Conservation (phyloP, 2,329 filamentous ascomycete genomes). For the Hypoxylon rubiginosum region DNA sequence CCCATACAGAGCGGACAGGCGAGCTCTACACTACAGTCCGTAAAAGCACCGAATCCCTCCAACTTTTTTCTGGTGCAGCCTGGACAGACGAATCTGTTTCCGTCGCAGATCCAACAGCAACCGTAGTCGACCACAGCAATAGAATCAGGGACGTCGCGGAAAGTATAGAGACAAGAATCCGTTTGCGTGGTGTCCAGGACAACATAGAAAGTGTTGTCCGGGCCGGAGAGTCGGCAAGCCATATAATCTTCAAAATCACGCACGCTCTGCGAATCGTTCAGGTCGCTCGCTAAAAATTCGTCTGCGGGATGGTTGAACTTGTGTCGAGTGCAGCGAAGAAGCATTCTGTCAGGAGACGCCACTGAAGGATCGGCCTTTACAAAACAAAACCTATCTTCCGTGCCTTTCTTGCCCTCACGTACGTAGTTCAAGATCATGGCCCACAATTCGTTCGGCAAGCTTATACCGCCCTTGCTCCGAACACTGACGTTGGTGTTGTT, state of each 20-base stretch:
- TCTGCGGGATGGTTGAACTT: conserved; percentile 6
- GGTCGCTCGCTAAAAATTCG: background rate
- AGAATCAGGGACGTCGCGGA: conserved; percentile 11
- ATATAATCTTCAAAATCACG: conserved; percentile 9
- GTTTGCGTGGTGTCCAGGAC: conserved; percentile 12
- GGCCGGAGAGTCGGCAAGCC: conserved; percentile 6
- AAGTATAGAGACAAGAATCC: conserved; percentile 13
- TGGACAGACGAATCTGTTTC: conserved; percentile 15
- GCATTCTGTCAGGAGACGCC: conserved; percentile 4
- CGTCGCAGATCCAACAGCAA: conserved; percentile 5
- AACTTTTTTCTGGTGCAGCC: conserved; percentile 17
- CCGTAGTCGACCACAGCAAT: conserved; percentile 9
- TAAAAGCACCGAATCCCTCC: conserved; percentile 8
- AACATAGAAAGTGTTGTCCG: conserved; percentile 15
- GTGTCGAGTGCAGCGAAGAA: conserved; percentile 25
- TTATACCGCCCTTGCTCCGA: conserved; percentile 24
- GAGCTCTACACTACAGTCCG: conserved; percentile 21
- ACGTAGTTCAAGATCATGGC: conserved; percentile 17
- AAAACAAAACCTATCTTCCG: conserved; percentile 10
- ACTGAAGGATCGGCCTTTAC: conserved; percentile 14
- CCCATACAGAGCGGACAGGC: conserved; percentile 28
- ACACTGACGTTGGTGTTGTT: background rate
- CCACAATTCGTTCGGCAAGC: conserved; percentile 24
- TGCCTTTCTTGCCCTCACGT: background rate
- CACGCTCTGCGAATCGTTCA: background rate